A percentile compares a stretch with the other conserved stretches of the same genome.
phyloP scores from a whole-genome alignment of 768 basidiomycete genomes.

The Melanogaster broomeanus region DNA sequence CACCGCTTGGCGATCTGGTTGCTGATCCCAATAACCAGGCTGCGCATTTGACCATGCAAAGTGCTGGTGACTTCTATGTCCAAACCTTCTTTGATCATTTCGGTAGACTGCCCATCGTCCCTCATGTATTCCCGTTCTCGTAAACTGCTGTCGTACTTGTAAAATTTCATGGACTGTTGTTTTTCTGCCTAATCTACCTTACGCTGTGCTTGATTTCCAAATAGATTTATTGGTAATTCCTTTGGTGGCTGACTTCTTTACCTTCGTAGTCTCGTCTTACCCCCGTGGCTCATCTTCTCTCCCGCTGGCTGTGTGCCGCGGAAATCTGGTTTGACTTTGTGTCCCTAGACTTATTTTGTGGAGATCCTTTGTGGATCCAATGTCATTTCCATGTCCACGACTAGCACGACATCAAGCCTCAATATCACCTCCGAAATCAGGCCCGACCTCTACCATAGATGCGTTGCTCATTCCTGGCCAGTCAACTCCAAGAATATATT shows the following conservation, averaged over 20 bases:
- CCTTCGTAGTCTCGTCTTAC: neutral
- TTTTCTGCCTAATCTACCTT: no score
- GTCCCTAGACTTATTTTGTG: neutral
- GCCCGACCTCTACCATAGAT: no score
- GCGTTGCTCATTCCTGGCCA: neutral
- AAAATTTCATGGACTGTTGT: no score
- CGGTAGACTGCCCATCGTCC: conserved; percentile 5
- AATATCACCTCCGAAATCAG: neutral
- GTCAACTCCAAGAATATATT: neutral
- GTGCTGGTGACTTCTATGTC: no score
- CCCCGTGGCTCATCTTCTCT: neutral
- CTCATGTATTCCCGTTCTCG: neutral
- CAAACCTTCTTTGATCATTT: conserved; percentile 2
- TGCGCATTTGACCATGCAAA: neutral
- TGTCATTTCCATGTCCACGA: neutral
- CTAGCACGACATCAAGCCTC: neutral
- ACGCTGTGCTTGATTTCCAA: no score
- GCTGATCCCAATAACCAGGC: neutral
- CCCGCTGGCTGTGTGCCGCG: neutral
- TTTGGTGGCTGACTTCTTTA: neutral
- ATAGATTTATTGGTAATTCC: no score
- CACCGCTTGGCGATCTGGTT: neutral
- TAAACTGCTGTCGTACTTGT: neutral
- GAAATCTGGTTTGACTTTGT: neutral
- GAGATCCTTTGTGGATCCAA: no score